Conservation (phyloP, 2,329 filamentous ascomycete species). For the Lasiodiplodia sp. region DNA sequence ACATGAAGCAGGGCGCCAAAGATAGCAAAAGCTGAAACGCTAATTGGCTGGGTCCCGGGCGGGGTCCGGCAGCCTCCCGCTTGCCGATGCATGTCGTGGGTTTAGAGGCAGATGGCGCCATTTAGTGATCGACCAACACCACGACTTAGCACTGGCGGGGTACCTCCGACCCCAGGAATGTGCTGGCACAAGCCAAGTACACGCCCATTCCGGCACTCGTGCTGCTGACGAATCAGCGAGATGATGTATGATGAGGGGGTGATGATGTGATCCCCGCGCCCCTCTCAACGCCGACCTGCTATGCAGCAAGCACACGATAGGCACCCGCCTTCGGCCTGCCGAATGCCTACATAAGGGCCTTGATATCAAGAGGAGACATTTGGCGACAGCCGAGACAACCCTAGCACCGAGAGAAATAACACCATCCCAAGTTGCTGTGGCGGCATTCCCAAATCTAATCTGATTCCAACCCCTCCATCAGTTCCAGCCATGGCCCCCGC, state of each 20-base stretch:
- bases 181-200: neutral
- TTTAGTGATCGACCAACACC: conserved; percentile 19
- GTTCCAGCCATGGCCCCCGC: conserved; percentile 61
- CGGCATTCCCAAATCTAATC: conserved; percentile 11
- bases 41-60: conserved; percentile 8
- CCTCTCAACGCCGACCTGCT: conserved; percentile 5
- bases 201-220: no score
- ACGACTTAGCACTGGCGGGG: conserved; percentile 3
- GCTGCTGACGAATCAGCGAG: conserved; percentile 22
- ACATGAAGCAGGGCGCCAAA: neutral
- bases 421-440: conserved; percentile 2
- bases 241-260: conserved; percentile 28
- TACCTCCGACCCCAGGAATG: conserved; percentile 5
- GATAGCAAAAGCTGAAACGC: conserved; percentile 4
- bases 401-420: conserved; percentile 10
- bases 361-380: conserved; percentile 7
- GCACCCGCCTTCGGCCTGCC: neutral
- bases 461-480: neutral
- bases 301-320: conserved; percentile 6
- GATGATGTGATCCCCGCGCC: conserved; percentile 28
- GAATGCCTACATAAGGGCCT: conserved; percentile 11
- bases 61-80: conserved; percentile 19
- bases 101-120: conserved; percentile 28
- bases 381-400: conserved; percentile 2
- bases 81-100: conserved; percentile 23